Evolutionary conservation across 208 protist species (phyloP).

Genomic region (Acanthamoeba castellanii): DNA sequence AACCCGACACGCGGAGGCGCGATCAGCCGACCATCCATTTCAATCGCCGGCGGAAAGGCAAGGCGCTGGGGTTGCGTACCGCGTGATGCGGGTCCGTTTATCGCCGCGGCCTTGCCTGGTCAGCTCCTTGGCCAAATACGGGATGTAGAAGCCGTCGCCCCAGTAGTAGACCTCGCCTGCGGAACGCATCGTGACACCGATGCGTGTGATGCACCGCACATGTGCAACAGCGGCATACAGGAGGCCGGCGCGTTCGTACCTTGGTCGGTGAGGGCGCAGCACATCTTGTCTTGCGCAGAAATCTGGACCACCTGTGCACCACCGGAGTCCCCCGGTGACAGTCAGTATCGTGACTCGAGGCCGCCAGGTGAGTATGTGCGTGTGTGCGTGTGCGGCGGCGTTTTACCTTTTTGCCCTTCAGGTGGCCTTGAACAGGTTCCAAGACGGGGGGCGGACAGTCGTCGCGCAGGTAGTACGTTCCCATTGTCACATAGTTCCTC

Average conservation of each 20-base stretch:
- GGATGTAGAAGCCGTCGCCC: neutral
- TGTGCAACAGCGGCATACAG: too few species aligned
- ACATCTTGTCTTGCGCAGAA: neutral
- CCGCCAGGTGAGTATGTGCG: neutral
- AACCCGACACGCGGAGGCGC: neutral
- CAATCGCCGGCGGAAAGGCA: too few species aligned
- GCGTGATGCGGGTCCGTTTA: neutral
- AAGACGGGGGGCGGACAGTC: neutral
- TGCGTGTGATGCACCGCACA: too few species aligned
- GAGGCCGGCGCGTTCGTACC: neutral
- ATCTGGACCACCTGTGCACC: constrained; percentile 8
- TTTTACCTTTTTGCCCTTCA: constrained; percentile 1
- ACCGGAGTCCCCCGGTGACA: neutral
- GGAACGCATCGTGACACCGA: too few species aligned
- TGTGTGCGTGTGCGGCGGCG: too few species aligned
- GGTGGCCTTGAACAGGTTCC: neutral
- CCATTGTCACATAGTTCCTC: neutral
- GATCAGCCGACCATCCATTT: too few species aligned
- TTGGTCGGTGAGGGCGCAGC: constrained; percentile 13
- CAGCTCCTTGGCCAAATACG: neutral
- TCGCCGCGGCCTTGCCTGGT: neutral
- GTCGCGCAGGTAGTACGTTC: neutral
- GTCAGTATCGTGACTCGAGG: too few species aligned
- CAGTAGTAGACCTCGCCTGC: constrained; percentile 30
- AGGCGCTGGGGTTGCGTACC: neutral